Base-by-base conservation (phyloP, 257 asterid species). In the Solanum ahanhuiri region DNA sequence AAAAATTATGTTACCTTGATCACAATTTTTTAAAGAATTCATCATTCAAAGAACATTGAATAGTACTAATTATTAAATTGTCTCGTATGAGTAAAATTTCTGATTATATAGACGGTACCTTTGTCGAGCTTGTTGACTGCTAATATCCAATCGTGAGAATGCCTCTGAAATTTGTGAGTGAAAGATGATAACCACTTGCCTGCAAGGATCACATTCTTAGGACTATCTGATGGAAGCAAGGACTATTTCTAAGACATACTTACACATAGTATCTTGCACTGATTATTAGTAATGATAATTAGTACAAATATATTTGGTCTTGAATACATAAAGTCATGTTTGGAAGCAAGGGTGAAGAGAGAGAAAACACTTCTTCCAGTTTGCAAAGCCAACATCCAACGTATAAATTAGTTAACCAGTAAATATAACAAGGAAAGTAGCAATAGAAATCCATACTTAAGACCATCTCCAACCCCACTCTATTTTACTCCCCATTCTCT, bases 131-230 rank as follows among this genome's bases (percentile, higher is more conserved):
- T 97, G 98, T 66, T 95, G 95, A 85, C 94, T 93, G 89, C 87
- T 94, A 39, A 95, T 86, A 89, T 94, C 99, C 63, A 94, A 81
- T 85, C 86, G 92, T 25, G 93, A 94, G 88, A 93, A 92, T 87
- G 98, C 98, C 87, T 95, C 98, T n/a, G 93, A 90, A 90, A 95
- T 94, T 92, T 95, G 99, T 60, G 98, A 82, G 92, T 97, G 99
- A 90, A 95, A 92, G 86, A 94, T 93, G 54, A 87, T 86, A 23
- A 96, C 98, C 87, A 97, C 99, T 93, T 94, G 98, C 96, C 99
- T 96, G 98, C 92, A 93, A 83, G 89, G 34, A 73, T 87, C 86
- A 90, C 17, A 77, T 14, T 85, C 35, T 54, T 66, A 69, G 84
- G 23, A 45, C 30, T 35, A 48, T 81, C 84, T 28, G 25, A 30